Evolutionary conservation across 441 rosid species (phyloP), one percentile per base, ranked within the genome.

Genomic region (Gossypium davidsonii): DNA sequence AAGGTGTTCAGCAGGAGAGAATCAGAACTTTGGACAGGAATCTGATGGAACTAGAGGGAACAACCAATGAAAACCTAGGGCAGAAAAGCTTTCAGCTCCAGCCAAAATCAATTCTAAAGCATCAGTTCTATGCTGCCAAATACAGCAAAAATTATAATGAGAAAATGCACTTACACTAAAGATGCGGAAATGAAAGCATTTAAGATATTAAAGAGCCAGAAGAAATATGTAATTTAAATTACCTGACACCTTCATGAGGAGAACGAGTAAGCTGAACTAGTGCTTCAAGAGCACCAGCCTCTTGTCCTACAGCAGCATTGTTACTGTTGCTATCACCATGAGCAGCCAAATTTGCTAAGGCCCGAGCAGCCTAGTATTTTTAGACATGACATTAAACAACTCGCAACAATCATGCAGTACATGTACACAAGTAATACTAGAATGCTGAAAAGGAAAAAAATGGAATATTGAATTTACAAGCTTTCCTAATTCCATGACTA

Each of bases 171-270:
- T 37, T 20, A 51, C 42, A 44, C 31, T 42, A 42, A 65, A 39
- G 21, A 55, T 10, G 37, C 5, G 46, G 12, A 55, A 15, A 69
- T 61, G 67, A 6, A 10, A 2, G 57, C 48, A 62, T 70, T 39
- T 37, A 55, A 1, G 28, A 49, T 21, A 44, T 53, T 1, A 21
- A 53, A 42, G 20, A 57, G 49, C 52, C 46, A 51, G 20, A 57
- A 8, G 6, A 25, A 23, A 15, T 3, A 26, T 10, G 6, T 51
- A 1, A 65, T 25, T 14, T 15, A 3, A 73, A 71, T 28, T 83
- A 91, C 96, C 93, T 94, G 83, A 94, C 99, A 80, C 99, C 99
- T 84, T 94, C 99, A 80, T 94, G 92, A 49, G 84, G 93, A 21
- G 97, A 89, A 68, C 85, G 85, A 4, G 96, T 91, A 51, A 94